Evolutionary conservation across 2,329 filamentous ascomycete genomes (phyloP).

Genomic region (Tolypocladium endophyticum): DNA sequence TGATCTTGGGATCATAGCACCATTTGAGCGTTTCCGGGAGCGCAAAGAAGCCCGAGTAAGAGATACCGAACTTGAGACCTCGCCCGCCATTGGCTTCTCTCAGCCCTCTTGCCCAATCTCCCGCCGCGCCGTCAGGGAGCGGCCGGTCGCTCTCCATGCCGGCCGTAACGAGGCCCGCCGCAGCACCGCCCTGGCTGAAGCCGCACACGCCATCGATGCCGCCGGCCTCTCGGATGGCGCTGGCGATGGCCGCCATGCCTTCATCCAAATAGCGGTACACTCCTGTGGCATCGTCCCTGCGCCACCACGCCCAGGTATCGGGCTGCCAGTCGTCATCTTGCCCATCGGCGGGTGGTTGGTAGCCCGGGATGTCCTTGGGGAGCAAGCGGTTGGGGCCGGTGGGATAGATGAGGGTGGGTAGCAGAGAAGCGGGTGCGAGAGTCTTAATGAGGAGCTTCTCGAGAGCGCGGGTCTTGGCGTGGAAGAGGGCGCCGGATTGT

Average conservation of each 20-base stretch:
- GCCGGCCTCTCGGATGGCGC: slow-evolving; percentile 49
- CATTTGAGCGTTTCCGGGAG: slow-evolving; percentile 50
- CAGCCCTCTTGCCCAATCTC: slow-evolving; percentile 32
- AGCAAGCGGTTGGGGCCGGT: slow-evolving; percentile 56
- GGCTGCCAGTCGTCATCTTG: slow-evolving; percentile 35
- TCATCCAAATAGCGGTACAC: slow-evolving; percentile 60
- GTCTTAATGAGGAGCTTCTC: slow-evolving; percentile 70
- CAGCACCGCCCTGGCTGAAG: slow-evolving; percentile 70
- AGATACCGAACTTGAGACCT: slow-evolving; percentile 58
- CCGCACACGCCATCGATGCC: slow-evolving; percentile 71
- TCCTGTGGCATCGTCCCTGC: slow-evolving; percentile 53
- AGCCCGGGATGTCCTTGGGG: slow-evolving; percentile 60
- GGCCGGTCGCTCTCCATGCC: slow-evolving; percentile 47
- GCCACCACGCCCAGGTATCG: slow-evolving; percentile 76
- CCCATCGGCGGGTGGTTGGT: slow-evolving; percentile 31
- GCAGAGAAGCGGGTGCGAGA: slow-evolving; percentile 49
- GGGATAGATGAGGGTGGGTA: slow-evolving; percentile 52
- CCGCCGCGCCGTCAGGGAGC: slow-evolving; percentile 15
- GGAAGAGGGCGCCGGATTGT: slow-evolving; percentile 78
- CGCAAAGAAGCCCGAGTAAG: slow-evolving; percentile 69
- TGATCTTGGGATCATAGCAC: slow-evolving; percentile 60
- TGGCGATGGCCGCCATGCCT: slow-evolving; percentile 54
- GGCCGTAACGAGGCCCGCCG: slow-evolving; percentile 61
- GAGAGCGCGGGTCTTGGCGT: slow-evolving; percentile 76
- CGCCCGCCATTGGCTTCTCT: slow-evolving; percentile 36